Evolutionary conservation across 257 asterid species (phyloP).

Genomic region (Solanum arcanum): DNA sequence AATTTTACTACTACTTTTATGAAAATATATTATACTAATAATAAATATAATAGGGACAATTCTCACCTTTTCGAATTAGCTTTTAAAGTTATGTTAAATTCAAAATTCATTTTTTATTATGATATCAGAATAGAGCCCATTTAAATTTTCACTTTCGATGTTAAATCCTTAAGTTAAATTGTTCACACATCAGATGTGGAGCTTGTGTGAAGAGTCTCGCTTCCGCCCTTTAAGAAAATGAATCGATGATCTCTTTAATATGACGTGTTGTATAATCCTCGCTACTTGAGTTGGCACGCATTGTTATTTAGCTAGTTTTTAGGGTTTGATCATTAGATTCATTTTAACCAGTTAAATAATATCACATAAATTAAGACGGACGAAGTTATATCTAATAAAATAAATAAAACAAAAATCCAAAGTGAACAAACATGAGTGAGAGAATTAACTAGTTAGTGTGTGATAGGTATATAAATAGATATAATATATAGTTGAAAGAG

Average conservation of each 20-base stretch:
- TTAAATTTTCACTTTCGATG: background rate
- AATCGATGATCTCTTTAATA: no score
- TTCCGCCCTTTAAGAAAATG: background rate
- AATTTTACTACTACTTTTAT: background rate
- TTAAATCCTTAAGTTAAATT: background rate
- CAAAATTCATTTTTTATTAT: background rate
- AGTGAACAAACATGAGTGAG: background rate
- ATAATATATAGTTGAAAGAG: conserved; percentile 20
- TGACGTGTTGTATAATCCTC: no score
- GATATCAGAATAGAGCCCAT: background rate
- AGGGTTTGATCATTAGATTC: accelerated
- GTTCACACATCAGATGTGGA: background rate
- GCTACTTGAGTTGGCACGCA: no score
- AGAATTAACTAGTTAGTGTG: background rate
- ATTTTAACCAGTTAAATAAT: accelerated
- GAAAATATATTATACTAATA: no score
- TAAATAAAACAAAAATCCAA: background rate
- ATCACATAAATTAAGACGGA: background rate
- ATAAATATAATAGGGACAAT: background rate
- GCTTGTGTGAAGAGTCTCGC: background rate
- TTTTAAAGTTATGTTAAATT: background rate
- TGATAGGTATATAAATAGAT: conserved; percentile 31
- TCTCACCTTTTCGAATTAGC: background rate
- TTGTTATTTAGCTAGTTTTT: no score
- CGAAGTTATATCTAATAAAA: background rate